Base-by-base conservation (phyloP, 2,329 filamentous ascomycete species). In the Aspergillus texensis region DNA sequence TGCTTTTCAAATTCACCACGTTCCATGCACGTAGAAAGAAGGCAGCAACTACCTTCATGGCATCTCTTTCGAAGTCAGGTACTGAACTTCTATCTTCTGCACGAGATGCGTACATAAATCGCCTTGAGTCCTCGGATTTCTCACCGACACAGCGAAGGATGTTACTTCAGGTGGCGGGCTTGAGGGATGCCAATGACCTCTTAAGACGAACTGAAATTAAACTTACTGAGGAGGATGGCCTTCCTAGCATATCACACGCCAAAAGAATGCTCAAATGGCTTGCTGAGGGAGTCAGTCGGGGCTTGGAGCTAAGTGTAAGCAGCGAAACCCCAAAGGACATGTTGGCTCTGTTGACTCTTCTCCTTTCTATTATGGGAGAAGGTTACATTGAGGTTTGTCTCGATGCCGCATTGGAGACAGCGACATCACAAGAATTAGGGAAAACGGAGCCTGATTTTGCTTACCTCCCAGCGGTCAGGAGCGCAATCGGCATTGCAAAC, bases 191-290 rank as follows among this genome's bases (percentile, higher is more conserved):
- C 57, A 71, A 69, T 3, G 89, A 89, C 65, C 88, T 86, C 67
- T 73, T 76, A 28, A 88, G 90, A 72, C 91, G 92, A 77, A 90
- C 91, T 69, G 94, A 97, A 58, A 93, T 96, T 62, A 94, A 96
- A 74, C 91, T 98, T 36, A 89, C 90, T 0, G 95, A 98, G 64
- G 89, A 94, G 73, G 94, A 99, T 72, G 95, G 95, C 39, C 84
- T 88, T 62, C 82, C 98, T 30, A 94, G 89, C 69, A 83, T 96
- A 5, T 84, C 88, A n/a, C 93, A 91, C 75, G 92, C 94, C n/a
- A 98, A 98, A 80, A 88, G 95, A 62, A 99, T 99, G 94, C 86
- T 99, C 64, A 96, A 92, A 75, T 99, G 95, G 95, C 83, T 99
- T 46, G 95, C 95, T 2, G 95, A 99, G 81, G 93, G 92, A 66